Evolutionary conservation across 495 filamentous ascomycete species (phyloP).

Genomic region (Thozetella sp.): DNA sequence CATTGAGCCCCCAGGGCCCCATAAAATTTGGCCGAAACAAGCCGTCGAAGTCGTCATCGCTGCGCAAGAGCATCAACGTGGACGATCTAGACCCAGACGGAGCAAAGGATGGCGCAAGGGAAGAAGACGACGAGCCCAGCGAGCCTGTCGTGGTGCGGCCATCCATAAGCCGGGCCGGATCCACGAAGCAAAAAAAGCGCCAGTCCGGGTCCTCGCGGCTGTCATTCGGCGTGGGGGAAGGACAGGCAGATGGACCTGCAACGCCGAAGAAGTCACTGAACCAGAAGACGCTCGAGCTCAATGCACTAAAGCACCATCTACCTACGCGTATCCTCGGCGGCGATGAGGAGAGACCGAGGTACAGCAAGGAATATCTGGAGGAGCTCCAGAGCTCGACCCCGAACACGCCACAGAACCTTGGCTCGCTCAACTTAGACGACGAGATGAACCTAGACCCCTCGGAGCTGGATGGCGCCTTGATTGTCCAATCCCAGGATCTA

Average conservation of each 20-base stretch:
- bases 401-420: slow-evolving; percentile 66
- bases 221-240: slow-evolving; percentile 72
- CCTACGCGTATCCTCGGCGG: slow-evolving; percentile 59
- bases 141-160: slow-evolving; percentile 37
- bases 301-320: slow-evolving; percentile 58
- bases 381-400: slow-evolving; percentile 84
- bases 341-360: slow-evolving; percentile 74
- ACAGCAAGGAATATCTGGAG: slow-evolving; percentile 83
- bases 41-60: slow-evolving; percentile 47
- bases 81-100: slow-evolving; percentile 32
- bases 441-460: slow-evolving; percentile 53
- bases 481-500: slow-evolving; percentile 57
- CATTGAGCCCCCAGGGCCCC: slow-evolving; percentile 25
- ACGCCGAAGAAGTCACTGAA: slow-evolving; percentile 74
- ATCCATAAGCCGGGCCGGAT: slow-evolving; percentile 32
- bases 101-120: slow-evolving; percentile 1
- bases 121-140: slow-evolving; percentile 35
- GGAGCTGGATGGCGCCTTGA: slow-evolving; percentile 58
- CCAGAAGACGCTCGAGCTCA: slow-evolving; percentile 71
- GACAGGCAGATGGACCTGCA: slow-evolving; percentile 57
- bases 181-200: slow-evolving; percentile 58
- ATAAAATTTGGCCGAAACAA: slow-evolving; percentile 46
- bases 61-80: slow-evolving; percentile 51
- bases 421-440: slow-evolving; percentile 36
- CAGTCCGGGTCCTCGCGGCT: slow-evolving; percentile 65